phyloP scores from a whole-genome alignment of 768 basidiomycete species.

The Mycena amicta region DNA sequence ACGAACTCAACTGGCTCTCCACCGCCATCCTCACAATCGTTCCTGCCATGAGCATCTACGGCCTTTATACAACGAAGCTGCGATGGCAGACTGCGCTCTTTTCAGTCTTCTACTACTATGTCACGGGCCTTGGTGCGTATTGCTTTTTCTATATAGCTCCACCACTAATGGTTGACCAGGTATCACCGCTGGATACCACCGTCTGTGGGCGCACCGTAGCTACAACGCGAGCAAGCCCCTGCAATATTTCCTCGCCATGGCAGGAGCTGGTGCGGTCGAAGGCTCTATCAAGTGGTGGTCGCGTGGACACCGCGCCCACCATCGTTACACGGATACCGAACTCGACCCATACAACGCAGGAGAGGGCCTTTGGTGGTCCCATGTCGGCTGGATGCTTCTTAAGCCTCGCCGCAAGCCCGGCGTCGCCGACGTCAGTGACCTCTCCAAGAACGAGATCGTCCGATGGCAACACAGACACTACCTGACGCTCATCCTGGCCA shows the following conservation, averaged over 20 bases:
- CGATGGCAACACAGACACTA: conserved; percentile 91
- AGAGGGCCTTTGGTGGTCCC: conserved; percentile 84
- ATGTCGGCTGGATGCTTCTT: conserved; percentile 92
- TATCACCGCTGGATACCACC: conserved; percentile 94
- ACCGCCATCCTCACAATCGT: conserved; percentile 73
- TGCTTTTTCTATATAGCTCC: not conserved
- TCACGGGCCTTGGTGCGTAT: conserved; percentile 72
- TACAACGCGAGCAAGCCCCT: conserved; percentile 90
- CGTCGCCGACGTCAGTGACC: conserved; percentile 90
- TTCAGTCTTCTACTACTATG: conserved; percentile 42
- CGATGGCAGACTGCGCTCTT: conserved; percentile 74
- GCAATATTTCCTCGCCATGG: conserved; percentile 81
- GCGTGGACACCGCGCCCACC: conserved; percentile 95
- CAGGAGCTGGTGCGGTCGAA: conserved; percentile 91
- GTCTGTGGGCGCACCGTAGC: conserved; percentile 94
- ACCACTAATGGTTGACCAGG: conserved; percentile 38
- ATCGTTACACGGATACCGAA: conserved; percentile 95
- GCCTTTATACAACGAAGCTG: conserved; percentile 66
- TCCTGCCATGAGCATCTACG: conserved; percentile 75
- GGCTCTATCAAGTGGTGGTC: conserved; percentile 99
- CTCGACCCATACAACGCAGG: conserved; percentile 96
- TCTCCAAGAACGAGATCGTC: conserved; percentile 82
- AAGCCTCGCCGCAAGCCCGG: conserved; percentile 91
- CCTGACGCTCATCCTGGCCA: conserved; percentile 66
- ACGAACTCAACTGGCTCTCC: conserved; percentile 81